These are phyloP conservation scores for Carpinus fangiana DNA, from an alignment of 306 rosid species.

Conservation along the genomic window DNA sequence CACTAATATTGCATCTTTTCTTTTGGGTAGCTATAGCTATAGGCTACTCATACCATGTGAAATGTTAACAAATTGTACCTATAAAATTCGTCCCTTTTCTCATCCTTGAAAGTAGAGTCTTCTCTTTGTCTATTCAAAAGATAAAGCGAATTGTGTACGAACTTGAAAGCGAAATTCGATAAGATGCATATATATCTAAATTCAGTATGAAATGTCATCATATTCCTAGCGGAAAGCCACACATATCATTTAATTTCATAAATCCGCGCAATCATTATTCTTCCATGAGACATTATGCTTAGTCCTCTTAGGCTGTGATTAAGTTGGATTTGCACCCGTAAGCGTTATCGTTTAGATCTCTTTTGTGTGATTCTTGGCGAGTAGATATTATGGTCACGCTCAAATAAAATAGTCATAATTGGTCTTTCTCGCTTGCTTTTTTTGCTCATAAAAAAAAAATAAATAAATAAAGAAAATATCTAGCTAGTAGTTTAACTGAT, in stretches of 20 bases:
- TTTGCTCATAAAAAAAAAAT: too few species aligned
- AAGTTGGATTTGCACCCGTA: too few species aligned
- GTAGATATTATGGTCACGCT: too few species aligned
- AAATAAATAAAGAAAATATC: too few species aligned
- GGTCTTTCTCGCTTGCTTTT: too few species aligned
- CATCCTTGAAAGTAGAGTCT: constrained; percentile 16
- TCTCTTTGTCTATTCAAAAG: constrained; percentile 29
- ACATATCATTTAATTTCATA: background rate
- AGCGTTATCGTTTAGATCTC: too few species aligned
- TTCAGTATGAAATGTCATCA: constrained; percentile 22
- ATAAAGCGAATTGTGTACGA: constrained; percentile 29
- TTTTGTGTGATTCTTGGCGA: too few species aligned
- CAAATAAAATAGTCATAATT: too few species aligned
- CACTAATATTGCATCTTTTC: background rate
- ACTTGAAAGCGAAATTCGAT: constrained; percentile 32
- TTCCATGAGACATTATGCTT: background rate
- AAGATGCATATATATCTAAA: constrained; percentile 8
- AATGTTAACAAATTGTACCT: constrained; percentile 9
- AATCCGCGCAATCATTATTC: constrained; percentile 9
- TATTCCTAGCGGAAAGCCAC: constrained; percentile 19
- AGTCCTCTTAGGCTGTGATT: too few species aligned
- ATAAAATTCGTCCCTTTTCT: constrained; percentile 9
- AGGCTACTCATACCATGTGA: constrained; percentile 13
- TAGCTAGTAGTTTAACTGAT: too few species aligned
- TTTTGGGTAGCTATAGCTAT: background rate